phyloP scores from a whole-genome alignment of 1,284 basidiomycete species.

The Kalmanozyma brasiliensis region DNA sequence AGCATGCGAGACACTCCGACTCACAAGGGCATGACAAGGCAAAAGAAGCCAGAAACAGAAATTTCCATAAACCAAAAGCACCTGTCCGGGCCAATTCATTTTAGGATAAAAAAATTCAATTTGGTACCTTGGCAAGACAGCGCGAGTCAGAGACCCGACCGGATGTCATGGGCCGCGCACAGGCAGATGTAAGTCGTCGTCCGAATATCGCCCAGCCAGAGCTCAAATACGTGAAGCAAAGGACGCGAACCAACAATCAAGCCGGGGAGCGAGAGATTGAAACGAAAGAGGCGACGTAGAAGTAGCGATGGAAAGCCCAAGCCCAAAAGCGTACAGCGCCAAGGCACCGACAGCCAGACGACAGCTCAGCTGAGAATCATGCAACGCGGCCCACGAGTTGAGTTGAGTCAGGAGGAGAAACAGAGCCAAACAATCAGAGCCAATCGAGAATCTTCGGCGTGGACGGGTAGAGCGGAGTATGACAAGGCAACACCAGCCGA shows the following conservation, averaged over 20 bases:
- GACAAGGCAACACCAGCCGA: neutral
- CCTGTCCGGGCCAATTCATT: too few species aligned
- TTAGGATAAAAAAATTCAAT: too few species aligned
- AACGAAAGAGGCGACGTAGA: neutral
- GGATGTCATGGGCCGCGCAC: too few species aligned
- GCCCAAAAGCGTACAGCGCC: neutral
- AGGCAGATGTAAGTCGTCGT: too few species aligned
- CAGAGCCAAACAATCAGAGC: too few species aligned
- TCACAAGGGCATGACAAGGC: too few species aligned
- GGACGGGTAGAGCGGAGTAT: conserved; percentile 16
- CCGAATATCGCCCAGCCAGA: too few species aligned
- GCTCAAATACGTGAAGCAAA: neutral
- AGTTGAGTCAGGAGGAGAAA: too few species aligned
- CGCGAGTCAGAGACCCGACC: too few species aligned
- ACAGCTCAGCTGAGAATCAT: conserved; percentile 5
- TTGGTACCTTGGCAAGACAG: neutral
- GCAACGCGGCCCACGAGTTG: conserved; percentile 3
- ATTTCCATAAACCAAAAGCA: neutral
- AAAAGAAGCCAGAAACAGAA: neutral
- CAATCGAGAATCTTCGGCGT: conserved; percentile 5
- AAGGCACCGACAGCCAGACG: conserved; percentile 6
- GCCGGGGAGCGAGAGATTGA: too few species aligned
- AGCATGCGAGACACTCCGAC: too few species aligned
- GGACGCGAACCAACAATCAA: too few species aligned
- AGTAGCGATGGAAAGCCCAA: neutral